Conservation (phyloP, 805 yeast species). For the Gaillardinia entomophila region DNA sequence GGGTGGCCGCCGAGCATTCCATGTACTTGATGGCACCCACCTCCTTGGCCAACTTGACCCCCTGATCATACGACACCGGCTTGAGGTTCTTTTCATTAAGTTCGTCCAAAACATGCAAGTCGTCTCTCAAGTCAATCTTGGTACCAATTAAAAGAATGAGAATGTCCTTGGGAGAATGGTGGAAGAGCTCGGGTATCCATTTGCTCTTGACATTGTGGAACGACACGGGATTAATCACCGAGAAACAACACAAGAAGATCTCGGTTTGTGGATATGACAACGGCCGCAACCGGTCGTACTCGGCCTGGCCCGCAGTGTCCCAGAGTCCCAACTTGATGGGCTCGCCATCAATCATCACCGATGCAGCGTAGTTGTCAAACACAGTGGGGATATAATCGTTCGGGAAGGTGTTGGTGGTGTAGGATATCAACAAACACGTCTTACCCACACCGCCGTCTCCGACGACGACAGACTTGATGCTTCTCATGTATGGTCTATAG, state of each 20-base stretch:
- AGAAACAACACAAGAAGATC: slow-evolving; percentile 79
- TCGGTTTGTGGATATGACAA: slow-evolving; percentile 90
- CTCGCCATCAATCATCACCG: slow-evolving; percentile 75
- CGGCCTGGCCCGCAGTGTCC: slow-evolving; percentile 97
- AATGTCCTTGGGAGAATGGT: slow-evolving; percentile 70
- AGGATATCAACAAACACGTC: slow-evolving; percentile 80
- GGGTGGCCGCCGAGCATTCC: slow-evolving; percentile 90
- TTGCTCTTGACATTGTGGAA: slow-evolving; percentile 76
- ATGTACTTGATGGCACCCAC: slow-evolving; percentile 68
- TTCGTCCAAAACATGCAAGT: slow-evolving; percentile 66
- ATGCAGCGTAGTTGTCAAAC: slow-evolving; percentile 86
- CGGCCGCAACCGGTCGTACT: slow-evolving; percentile 85
- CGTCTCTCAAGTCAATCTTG: slow-evolving; percentile 82
- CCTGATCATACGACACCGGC: slow-evolving; percentile 62
- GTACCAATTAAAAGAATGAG: slow-evolving; percentile 78
- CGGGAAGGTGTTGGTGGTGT: slow-evolving; percentile 89
- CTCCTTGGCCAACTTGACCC: slow-evolving; percentile 60
- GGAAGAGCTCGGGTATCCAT: slow-evolving; percentile 76
- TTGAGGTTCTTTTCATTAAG: slow-evolving; percentile 55
- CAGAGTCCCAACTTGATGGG: slow-evolving; percentile 82
- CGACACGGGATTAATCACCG: slow-evolving; percentile 74
- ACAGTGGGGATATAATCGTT: slow-evolving; percentile 93
- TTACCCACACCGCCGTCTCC: slow-evolving; percentile 98
- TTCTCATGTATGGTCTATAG: too few relatives aligned
- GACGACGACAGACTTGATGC: slow-evolving; percentile 87